Evolutionary conservation across 169 alveolate species (phyloP), one percentile per base, ranked within the genome.

Genomic region (Plasmodium relictum): DNA sequence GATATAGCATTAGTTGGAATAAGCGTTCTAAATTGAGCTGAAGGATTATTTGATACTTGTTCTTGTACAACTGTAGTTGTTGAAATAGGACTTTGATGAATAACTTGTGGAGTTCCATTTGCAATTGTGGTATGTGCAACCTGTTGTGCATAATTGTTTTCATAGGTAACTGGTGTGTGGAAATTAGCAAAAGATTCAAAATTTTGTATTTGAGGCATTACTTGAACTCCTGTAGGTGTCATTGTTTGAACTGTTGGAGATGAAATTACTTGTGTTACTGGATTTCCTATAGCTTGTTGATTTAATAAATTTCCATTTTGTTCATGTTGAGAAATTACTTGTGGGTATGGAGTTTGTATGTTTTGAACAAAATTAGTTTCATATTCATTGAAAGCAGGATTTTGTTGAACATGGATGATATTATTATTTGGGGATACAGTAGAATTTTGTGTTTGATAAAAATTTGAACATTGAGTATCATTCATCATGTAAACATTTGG

Each of bases 401-500:
- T 31, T 26, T 16, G 44, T 44, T 80, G 78, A 12, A 50, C 16
- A 20, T 50, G 72, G 1, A 66, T 39, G 20, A 54, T 42, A 45
- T 80, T 80, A 31, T 71, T 71, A 70, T 50, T 66, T 54, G 90
- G 42, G 9, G 8, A 20, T 16, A 68, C 10, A 37, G 72, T 45
- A 37, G 74, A 52, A 20, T 20, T 18, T 44, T 54, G 73, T 22
- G 56, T 37, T 54, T 80, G 90, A 42, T 54, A 52, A 16, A 39
- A 54, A 58, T 44, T 39, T 20, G 66, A 16, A n/a, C 16, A 3
- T n/a, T 52, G 73, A 39, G 14, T 71, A 44, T 68, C 71, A 68
- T 80, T 68, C 50, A 80, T 48, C 83, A 80, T 65, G 52, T 66
- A 66, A 42, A 80, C 44, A 56, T 66, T 80, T 31, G 90, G 90